These are phyloP conservation scores for Nicotiana sylvestris DNA, from an alignment of 257 asterid genomes.

Conservation along the genomic window DNA sequence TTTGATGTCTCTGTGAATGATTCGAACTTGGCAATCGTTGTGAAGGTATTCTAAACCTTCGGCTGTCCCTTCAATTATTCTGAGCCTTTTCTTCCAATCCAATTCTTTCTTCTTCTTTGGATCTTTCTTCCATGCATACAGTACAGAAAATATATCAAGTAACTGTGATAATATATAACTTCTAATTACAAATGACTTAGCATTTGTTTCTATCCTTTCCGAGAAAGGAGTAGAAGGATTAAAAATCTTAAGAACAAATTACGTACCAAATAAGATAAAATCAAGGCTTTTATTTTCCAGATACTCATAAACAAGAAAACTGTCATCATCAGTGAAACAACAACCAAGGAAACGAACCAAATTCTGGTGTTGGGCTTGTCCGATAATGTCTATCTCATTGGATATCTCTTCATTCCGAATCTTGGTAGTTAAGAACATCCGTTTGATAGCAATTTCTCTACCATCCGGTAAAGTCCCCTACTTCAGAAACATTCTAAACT, in stretches of 20 bases:
- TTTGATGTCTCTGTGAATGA: conserved; percentile 24
- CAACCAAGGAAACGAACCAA: conserved; percentile 20
- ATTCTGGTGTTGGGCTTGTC: conserved; percentile 14
- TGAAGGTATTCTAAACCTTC: conserved; percentile 22
- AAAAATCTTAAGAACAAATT: neutral
- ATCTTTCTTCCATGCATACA: conserved; percentile 11
- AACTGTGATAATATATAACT: neutral
- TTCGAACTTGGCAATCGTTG: conserved; percentile 6
- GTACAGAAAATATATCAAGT: neutral
- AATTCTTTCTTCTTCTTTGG: conserved; percentile 6
- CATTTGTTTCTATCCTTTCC: neutral
- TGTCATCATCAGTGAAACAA: conserved; percentile 10
- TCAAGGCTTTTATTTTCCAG: conserved; percentile 18
- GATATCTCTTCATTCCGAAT: conserved; percentile 13
- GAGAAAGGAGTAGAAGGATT: neutral
- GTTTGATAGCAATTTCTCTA: conserved; percentile 15
- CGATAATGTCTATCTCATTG: conserved; percentile 14
- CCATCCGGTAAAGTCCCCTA: conserved; percentile 19
- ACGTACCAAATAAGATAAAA: conserved; percentile 13
- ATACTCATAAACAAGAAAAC: conserved; percentile 14
- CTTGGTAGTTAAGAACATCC: conserved; percentile 13
- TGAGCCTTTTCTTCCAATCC: conserved; percentile 16
- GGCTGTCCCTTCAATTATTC: conserved; percentile 14
- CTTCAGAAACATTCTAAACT: conserved; percentile 6
- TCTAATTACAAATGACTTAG: neutral